Percentiles rank a stretch among this genome's conserved stretches.
Conservation (phyloP, 768 basidiomycete species). For the Tulasnella sp. region DNA sequence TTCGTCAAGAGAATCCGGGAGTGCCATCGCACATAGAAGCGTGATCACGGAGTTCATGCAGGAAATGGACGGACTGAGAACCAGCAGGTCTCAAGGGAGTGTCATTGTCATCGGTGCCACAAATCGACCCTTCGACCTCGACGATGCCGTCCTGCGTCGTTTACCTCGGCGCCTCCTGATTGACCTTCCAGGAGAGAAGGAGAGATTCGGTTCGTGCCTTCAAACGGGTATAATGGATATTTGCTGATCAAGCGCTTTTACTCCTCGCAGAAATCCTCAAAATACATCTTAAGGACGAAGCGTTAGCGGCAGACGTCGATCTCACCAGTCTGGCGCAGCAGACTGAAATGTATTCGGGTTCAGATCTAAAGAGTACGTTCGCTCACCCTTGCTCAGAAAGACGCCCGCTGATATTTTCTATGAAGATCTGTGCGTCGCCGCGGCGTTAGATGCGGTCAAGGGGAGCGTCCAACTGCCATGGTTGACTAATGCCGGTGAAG, state of each 20-base stretch:
- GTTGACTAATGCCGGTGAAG: slow-evolving; percentile 24
- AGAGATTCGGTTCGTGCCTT: slow-evolving; percentile 56
- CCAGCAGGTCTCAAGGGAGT: slow-evolving; percentile 57
- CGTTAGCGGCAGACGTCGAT: slow-evolving; percentile 51
- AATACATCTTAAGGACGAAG: slow-evolving; percentile 78
- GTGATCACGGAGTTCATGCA: slow-evolving; percentile 85
- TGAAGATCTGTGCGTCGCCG: slow-evolving; percentile 82
- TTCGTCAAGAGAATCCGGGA: slow-evolving; percentile 62
- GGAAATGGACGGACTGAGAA: slow-evolving; percentile 89
- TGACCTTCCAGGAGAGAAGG: slow-evolving; percentile 77
- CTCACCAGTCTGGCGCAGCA: slow-evolving; percentile 47
- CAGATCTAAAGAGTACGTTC: slow-evolving; percentile 80
- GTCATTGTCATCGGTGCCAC: slow-evolving; percentile 92
- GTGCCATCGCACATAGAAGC: slow-evolving; percentile 67
- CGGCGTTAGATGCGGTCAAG: slow-evolving; percentile 85
- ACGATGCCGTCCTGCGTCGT: slow-evolving; percentile 84
- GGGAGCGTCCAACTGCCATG: slow-evolving; percentile 75
- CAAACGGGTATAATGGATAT: neutral
- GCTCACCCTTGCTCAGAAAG: neutral
- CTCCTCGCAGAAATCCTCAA: slow-evolving; percentile 60
- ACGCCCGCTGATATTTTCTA: neutral
- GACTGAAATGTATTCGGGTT: slow-evolving; percentile 84
- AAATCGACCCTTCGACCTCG: slow-evolving; percentile 81
- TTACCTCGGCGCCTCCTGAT: slow-evolving; percentile 78
- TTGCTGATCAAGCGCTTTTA: neutral